Evolutionary conservation across 768 basidiomycete species (phyloP), one percentile per base, ranked within the genome.

Genomic region (Leccinum boreale): DNA sequence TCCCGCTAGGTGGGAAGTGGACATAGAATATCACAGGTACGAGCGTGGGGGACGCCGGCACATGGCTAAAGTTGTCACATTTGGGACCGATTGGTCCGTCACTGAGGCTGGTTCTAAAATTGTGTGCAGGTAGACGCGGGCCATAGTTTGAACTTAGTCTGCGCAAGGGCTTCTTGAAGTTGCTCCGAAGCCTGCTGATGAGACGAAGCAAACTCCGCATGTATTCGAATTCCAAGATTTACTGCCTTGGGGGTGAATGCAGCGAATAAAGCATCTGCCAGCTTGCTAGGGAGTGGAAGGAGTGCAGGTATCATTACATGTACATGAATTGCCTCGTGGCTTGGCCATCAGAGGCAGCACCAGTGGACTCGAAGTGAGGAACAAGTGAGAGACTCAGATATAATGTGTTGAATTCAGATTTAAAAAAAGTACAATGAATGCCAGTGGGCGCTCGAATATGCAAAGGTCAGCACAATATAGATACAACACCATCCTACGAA

Each of bases 381-480:
- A 10, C 17, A 39, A 39, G 39, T 39, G n/a, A 17, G 39, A 39
- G 17, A 39, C n/a, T 39, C 39, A 10, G 4, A 39, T 39, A 39
- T 39, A 39, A n/a, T 39, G 39, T 39, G n/a, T 9, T 39, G n/a
- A 23, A 21, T 21, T 23, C 45, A 46, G 36, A 36, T 44, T 9
- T n/a, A 23, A 47, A 51, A 28, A 31, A 36, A 10, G 51, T 47
- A 53, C 31, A 51, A 39, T 35, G 56, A 36, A 49, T 33, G 19
- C 50, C 6, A 31, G 19, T 14, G 35, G 8, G 39, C 4, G n/a
- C 39, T 39, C 39, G 39, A 39, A 33, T 45, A 51, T 50, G 50
- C 55, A 56, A 29, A 47, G 29, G 52, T 57, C 26, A 56, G 50
- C 44, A 56, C 19, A 44, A 47, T 53, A 68, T 57, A 66, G 54